Conservation (phyloP, 768 basidiomycete species). For the Serendipita sp. region DNA sequence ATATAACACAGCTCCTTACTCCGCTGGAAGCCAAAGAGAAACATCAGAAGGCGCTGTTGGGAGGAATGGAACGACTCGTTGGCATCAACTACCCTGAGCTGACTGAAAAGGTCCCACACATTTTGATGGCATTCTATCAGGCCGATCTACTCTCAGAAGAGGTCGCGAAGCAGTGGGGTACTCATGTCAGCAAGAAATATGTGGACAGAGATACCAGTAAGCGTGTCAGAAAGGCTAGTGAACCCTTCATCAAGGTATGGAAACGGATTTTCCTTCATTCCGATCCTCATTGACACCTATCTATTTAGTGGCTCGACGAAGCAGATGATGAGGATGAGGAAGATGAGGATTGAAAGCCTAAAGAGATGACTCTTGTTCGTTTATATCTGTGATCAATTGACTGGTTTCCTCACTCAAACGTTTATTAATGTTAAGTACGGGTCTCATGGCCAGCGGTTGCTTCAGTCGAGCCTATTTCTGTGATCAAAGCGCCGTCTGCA, state of each 20-base stretch:
- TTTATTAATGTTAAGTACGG: no score
- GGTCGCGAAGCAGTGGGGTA: conserved; percentile 81
- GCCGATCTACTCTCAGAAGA: conserved; percentile 86
- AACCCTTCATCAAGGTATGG: conserved; percentile 79
- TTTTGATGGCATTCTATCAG: conserved; percentile 91
- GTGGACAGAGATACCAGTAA: conserved; percentile 90
- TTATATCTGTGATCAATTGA: background rate
- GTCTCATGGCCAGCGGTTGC: no score
- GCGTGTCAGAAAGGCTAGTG: conserved; percentile 88
- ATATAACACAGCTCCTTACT: conserved; percentile 48
- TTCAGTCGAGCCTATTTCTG: conserved; percentile 19
- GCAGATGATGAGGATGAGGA: conserved; percentile 64
- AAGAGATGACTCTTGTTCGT: background rate
- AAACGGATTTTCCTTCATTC: background rate
- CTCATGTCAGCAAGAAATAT: conserved; percentile 92
- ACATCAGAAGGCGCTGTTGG: conserved; percentile 86
- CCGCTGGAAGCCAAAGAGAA: conserved; percentile 46
- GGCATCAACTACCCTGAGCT: conserved; percentile 63
- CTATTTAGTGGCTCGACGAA: conserved; percentile 64
- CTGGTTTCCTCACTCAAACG: no score
- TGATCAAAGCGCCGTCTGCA: conserved; percentile 44
- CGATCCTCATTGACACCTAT: conserved; percentile 7
- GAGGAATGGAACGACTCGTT: conserved; percentile 78
- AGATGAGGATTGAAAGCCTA: background rate
- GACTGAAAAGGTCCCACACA: conserved; percentile 61